Evolutionary conservation across 2,329 filamentous ascomycete genomes (phyloP).

Genomic region (Fusarium drepaniforme): DNA sequence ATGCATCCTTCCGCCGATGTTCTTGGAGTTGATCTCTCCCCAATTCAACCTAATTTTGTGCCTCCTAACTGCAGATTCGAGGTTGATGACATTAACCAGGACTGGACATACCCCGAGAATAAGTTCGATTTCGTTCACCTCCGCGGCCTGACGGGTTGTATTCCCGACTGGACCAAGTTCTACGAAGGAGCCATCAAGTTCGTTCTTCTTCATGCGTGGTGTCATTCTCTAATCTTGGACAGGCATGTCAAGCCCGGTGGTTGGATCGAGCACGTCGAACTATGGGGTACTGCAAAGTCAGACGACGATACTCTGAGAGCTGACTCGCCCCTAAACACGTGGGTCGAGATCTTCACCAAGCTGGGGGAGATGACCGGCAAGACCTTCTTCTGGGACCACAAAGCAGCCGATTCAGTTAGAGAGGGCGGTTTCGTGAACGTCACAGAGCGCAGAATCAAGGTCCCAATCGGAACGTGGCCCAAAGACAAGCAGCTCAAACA

Average conservation of each 20-base stretch:
- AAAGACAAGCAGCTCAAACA: conserved; percentile 30
- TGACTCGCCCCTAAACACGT: conserved; percentile 24
- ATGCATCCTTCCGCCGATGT: conserved; percentile 22
- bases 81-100: conserved; percentile 28
- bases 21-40: conserved; percentile 22
- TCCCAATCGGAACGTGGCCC: conserved; percentile 22
- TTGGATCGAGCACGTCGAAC: conserved; percentile 28
- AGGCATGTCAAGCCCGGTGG: conserved; percentile 22
- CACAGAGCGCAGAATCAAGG: conserved; percentile 20
- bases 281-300: conserved; percentile 21
- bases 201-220: accelerated
- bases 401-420: conserved; percentile 7
- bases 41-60: conserved; percentile 22
- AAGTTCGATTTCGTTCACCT: conserved; percentile 31
- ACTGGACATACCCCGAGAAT: conserved; percentile 18
- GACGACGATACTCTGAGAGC: conserved; percentile 22
- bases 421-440: conserved; percentile 16
- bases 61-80: conserved; percentile 24
- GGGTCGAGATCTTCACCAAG: conserved; percentile 21
- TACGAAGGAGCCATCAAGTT: conserved; percentile 19
- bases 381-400: conserved; percentile 24
- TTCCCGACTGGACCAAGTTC: conserved; percentile 22
- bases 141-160: conserved; percentile 20
- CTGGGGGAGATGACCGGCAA: conserved; percentile 22
- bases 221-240: accelerated